A percentile compares a stretch with the other conserved stretches of the same genome.
Evolutionary conservation across 2,329 filamentous ascomycete genomes (phyloP).

Genomic region (Xylariomycetidae sp.): DNA sequence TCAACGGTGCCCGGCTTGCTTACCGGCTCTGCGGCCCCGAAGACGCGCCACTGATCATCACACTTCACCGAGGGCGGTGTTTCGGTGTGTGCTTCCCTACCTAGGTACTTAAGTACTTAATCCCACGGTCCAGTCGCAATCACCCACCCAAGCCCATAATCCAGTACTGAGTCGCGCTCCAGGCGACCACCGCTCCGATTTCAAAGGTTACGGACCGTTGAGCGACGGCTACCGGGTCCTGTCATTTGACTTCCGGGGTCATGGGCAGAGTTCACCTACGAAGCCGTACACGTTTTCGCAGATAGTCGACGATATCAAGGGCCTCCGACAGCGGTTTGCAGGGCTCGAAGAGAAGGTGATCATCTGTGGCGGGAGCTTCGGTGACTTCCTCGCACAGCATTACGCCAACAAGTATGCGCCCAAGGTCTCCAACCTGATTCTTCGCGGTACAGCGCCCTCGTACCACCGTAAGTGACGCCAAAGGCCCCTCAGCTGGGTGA

Average conservation of each 20-base stretch:
- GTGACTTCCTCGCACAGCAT: conserved; percentile 32
- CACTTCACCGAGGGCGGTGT: conserved; percentile 31
- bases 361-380: conserved; percentile 33
- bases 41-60: conserved; percentile 28
- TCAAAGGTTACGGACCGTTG: conserved; percentile 25
- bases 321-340: conserved; percentile 24
- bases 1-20: conserved; percentile 29
- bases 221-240: conserved; percentile 24
- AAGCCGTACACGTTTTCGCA: conserved; percentile 30
- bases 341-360: conserved; percentile 20
- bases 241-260: conserved; percentile 32
- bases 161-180: neutral
- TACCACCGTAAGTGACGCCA: conserved; percentile 33
- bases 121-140: too few relatives aligned
- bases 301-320: conserved; percentile 32
- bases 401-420: conserved; percentile 32
- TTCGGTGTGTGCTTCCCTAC: conserved; percentile 27
- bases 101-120: too few relatives aligned
- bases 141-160: too few relatives aligned
- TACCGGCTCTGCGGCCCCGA: conserved; percentile 26
- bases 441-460: conserved; percentile 31
- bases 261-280: conserved; percentile 29
- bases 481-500: too few relatives aligned
- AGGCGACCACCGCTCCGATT: conserved; percentile 30
- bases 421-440: conserved; percentile 26